Percentiles rank a stretch among this genome's conserved stretches.
phyloP scores from a whole-genome alignment of 1,139 yeast species.

The Taiozyma sp. region DNA sequence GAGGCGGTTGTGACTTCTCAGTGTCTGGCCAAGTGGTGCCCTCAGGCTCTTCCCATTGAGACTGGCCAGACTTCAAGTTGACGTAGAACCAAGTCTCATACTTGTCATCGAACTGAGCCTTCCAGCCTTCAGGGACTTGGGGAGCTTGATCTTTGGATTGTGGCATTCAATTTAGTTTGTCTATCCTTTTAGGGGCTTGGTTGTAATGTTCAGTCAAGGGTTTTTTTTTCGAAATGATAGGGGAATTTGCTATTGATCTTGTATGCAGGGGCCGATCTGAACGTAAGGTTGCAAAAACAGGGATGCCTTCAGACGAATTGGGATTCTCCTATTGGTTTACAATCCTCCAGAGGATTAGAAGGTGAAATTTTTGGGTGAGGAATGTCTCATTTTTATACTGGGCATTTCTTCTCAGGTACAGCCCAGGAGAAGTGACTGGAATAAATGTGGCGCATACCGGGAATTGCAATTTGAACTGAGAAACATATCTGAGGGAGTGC shows the following conservation, averaged over 20 bases:
- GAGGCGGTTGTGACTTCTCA: constrained; percentile 19
- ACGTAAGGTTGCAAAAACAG: not conserved
- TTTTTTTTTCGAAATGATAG: not conserved
- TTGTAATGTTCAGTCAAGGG: not conserved
- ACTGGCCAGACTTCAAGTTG: constrained; percentile 60
- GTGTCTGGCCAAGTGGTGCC: constrained; percentile 45
- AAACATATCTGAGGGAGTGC: no score
- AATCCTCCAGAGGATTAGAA: not conserved
- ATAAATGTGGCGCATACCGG: not conserved
- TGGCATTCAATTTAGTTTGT: not conserved
- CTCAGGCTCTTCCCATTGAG: constrained; percentile 88
- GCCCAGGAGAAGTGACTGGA: not conserved
- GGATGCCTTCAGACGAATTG: not conserved
- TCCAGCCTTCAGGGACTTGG: constrained; percentile 74
- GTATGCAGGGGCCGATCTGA: not conserved
- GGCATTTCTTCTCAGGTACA: not conserved
- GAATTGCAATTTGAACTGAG: no score
- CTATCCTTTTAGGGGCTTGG: not conserved
- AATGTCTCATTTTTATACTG: not conserved
- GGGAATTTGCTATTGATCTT: not conserved
- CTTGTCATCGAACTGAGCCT: constrained; percentile 78
- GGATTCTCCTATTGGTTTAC: not conserved
- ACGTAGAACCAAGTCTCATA: constrained; percentile 81
- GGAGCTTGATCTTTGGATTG: constrained; percentile 32
- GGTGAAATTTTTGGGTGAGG: not conserved